Conservation (phyloP, 352 stramenopile genomes). For the Phytophthora pinifolia region DNA sequence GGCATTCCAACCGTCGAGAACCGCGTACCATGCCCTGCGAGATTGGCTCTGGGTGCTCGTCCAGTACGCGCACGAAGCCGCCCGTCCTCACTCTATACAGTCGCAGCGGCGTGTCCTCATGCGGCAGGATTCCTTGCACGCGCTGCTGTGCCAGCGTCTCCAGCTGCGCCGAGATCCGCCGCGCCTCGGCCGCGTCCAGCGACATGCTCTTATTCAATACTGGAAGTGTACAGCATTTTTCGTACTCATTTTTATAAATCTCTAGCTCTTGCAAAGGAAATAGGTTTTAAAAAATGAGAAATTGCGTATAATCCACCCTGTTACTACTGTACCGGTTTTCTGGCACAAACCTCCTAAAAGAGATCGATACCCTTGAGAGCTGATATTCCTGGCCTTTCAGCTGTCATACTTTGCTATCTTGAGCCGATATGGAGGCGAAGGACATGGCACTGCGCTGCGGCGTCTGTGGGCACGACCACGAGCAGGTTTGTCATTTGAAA, state of each 20-base stretch:
- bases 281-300: no score
- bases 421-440: conserved; percentile 17
- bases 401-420: conserved; percentile 2
- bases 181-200: conserved; percentile 24
- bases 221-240: no score
- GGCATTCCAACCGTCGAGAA: background rate
- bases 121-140: conserved; percentile 16
- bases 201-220: conserved; percentile 12
- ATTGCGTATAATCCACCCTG: no score
- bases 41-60: conserved; percentile 52
- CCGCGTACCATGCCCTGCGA: conserved; percentile 48
- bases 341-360: background rate
- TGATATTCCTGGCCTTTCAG: no score
- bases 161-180: conserved; percentile 39
- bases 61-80: conserved; percentile 63
- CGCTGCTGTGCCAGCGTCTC: conserved; percentile 35
- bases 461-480: conserved; percentile 31
- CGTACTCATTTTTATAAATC: no score
- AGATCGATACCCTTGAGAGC: no score
- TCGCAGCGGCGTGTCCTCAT: conserved; percentile 31
- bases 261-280: no score
- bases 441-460: conserved; percentile 19
- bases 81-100: conserved; percentile 43
- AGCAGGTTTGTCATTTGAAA: conserved; percentile 26
- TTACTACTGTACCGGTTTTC: no score